These are phyloP conservation scores for Panicum hallii DNA, from an alignment of 202 grass and related monocot species.

Conservation along the genomic window DNA sequence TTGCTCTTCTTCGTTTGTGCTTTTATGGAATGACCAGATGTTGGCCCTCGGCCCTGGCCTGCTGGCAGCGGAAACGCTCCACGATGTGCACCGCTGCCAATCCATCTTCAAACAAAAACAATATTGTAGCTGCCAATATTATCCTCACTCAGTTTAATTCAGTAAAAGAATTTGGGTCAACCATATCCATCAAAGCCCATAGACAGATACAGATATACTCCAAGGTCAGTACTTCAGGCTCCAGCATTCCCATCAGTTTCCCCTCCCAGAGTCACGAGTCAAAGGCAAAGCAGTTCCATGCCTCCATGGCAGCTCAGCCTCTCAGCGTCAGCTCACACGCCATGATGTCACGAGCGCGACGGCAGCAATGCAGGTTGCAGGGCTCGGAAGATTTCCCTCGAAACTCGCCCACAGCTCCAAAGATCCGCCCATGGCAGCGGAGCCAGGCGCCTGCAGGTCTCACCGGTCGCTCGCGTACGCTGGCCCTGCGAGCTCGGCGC, in stretches of 20 bases:
- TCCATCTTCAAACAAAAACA: too few relatives aligned
- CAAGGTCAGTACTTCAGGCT: too few relatives aligned
- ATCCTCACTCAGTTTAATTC: background rate
- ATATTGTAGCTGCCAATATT: background rate
- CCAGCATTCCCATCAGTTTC: background rate
- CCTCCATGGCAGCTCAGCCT: background rate
- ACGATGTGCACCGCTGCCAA: background rate
- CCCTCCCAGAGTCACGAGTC: background rate
- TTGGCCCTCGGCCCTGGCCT: background rate
- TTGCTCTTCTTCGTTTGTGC: background rate
- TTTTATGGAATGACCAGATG: conserved; percentile 26
- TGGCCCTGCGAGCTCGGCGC: background rate
- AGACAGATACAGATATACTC: background rate
- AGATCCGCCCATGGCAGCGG: conserved; percentile 41
- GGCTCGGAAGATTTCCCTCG: conserved; percentile 45
- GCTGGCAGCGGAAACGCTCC: background rate
- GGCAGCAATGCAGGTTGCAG: background rate
- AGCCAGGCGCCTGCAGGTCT: background rate
- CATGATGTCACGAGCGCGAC: conserved; percentile 25
- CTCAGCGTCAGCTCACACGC: background rate
- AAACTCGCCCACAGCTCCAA: conserved; percentile 40
- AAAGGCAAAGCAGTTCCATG: background rate
- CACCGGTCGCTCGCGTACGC: background rate
- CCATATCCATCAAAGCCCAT: background rate
- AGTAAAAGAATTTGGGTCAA: background rate